Conservation (phyloP, 2,329 filamentous ascomycete species). For the Aspergillus novofumigatus region DNA sequence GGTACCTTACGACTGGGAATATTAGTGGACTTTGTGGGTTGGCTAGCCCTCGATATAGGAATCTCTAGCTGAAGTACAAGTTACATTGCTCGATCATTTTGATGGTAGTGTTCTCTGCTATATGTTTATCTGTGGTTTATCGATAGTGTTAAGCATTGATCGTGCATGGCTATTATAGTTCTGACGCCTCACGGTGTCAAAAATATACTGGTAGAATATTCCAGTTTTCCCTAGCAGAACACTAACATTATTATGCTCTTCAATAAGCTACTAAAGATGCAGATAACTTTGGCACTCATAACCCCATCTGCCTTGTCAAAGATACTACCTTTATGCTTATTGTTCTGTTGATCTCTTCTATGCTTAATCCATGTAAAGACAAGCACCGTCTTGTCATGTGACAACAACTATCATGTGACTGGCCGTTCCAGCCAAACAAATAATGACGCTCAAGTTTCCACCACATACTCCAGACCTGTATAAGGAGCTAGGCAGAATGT, state of each 20-base stretch:
- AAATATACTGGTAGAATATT: neutral
- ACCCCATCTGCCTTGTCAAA: neutral
- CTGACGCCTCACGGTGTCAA: neutral
- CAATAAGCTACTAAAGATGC: neutral
- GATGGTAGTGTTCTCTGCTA: too few relatives aligned
- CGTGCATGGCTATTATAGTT: too few relatives aligned
- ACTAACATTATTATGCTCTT: neutral
- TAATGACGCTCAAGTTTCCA: neutral
- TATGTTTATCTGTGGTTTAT: too few relatives aligned
- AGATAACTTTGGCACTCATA: too few relatives aligned
- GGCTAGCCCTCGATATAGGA: neutral
- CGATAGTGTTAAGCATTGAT: too few relatives aligned
- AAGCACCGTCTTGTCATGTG: too few relatives aligned
- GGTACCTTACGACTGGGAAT: too few relatives aligned
- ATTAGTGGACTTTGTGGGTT: too few relatives aligned
- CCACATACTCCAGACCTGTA: neutral
- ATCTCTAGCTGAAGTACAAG: neutral
- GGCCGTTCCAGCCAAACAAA: neutral
- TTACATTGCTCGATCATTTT: too few relatives aligned
- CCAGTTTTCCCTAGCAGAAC: too few relatives aligned
- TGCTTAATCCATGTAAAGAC: too few relatives aligned
- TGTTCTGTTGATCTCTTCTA: neutral
- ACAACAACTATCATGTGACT: neutral
- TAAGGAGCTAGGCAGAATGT: neutral
- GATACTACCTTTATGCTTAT: neutral